These are phyloP conservation scores for Pilasporangium apinafurcum DNA, from an alignment of 352 stramenopile species.

Conservation along the genomic window DNA sequence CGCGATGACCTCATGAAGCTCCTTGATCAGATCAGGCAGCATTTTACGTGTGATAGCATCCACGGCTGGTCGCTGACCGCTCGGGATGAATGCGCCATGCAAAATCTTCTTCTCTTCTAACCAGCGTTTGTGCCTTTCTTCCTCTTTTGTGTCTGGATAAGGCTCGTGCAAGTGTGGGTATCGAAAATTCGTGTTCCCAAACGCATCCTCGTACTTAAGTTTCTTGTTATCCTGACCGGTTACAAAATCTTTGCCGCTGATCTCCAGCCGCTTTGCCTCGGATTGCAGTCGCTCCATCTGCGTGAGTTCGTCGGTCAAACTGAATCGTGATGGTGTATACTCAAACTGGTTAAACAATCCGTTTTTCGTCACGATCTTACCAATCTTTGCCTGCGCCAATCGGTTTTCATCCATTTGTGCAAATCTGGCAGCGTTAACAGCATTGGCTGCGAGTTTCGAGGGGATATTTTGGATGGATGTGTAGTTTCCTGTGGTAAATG, in stretches of 20 bases:
- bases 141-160: conserved; percentile 47
- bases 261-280: conserved; percentile 62
- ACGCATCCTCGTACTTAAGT: conserved; percentile 76
- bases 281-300: conserved; percentile 58
- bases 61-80: conserved; percentile 37
- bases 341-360: conserved; percentile 76
- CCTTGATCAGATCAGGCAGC: conserved; percentile 63
- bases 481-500: conserved; percentile 64
- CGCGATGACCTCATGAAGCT: conserved; percentile 55
- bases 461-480: conserved; percentile 65
- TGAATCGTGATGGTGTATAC: conserved; percentile 69
- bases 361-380: conserved; percentile 57
- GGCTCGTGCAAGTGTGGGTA: conserved; percentile 71
- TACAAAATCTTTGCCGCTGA: conserved; percentile 70
- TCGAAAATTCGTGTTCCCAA: conserved; percentile 35
- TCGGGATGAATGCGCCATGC: conserved; percentile 57
- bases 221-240: conserved; percentile 29
- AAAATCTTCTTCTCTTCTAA: conserved; percentile 73
- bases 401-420: conserved; percentile 80
- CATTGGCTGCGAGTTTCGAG: conserved; percentile 32
- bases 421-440: conserved; percentile 58
- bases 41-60: conserved; percentile 62
- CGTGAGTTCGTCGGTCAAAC: conserved; percentile 47
- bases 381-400: conserved; percentile 19
- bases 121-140: conserved; percentile 50